phyloP scores from a whole-genome alignment of 305 asterid genomes.

The Vinca major region DNA sequence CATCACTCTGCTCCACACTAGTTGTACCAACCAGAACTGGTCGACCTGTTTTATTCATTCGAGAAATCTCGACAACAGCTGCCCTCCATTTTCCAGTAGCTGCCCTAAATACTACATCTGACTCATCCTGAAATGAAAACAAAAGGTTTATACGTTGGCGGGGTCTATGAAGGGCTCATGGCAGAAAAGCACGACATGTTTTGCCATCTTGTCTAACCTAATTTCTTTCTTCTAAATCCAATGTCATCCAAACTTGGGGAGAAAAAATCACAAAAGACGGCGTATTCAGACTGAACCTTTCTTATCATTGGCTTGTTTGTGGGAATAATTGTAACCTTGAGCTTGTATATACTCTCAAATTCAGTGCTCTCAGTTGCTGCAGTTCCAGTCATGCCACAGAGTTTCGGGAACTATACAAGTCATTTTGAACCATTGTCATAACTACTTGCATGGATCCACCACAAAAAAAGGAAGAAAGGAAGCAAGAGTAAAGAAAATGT shows the following conservation, averaged over 20 bases:
- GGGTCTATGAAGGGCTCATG: neutral
- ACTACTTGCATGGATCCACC: constrained; percentile 12
- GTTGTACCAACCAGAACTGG: constrained; percentile 99
- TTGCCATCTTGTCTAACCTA: neutral
- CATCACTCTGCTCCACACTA: constrained; percentile 98
- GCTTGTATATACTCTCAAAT: constrained; percentile 96
- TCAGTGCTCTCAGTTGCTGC: constrained; percentile 97
- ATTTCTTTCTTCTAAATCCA: neutral
- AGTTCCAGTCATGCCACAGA: constrained; percentile 99
- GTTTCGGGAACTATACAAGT: constrained; percentile 78
- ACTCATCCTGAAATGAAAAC: constrained; percentile 57
- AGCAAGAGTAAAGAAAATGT: constrained; percentile 6
- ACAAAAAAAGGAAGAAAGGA: constrained; percentile 8
- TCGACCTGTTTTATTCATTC: constrained; percentile 91
- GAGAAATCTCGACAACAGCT: constrained; percentile 93
- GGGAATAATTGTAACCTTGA: constrained; percentile 93
- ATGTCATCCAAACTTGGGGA: constrained; percentile 1
- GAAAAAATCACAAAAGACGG: neutral
- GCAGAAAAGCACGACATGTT: neutral
- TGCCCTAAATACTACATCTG: constrained; percentile 92
- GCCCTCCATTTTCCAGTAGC: constrained; percentile 92
- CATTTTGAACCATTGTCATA: constrained; percentile 27
- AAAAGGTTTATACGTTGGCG: neutral
- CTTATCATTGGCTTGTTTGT: constrained; percentile 98
- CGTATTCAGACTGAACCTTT: constrained; percentile 42